phyloP scores from a whole-genome alignment of 768 basidiomycete species.

The Podaxis rugospora region DNA sequence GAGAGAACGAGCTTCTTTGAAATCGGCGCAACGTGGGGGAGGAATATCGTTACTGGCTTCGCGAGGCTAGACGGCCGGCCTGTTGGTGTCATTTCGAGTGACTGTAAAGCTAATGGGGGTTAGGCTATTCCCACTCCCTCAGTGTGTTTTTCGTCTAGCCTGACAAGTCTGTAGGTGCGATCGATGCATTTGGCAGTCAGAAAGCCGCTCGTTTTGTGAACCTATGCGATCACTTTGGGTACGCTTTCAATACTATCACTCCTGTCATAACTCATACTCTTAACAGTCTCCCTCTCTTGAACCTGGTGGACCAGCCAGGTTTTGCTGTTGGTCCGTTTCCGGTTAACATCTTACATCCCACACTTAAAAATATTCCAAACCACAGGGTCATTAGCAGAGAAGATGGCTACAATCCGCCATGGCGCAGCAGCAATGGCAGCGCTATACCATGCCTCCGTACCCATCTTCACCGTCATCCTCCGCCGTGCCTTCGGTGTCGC shows the following conservation, averaged over 20 bases:
- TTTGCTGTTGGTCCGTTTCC: slow-evolving; percentile 30
- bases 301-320: slow-evolving; percentile 37
- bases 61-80: slow-evolving; percentile 31
- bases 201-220: slow-evolving; percentile 33
- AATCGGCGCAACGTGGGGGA: slow-evolving; percentile 33
- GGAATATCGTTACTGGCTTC: slow-evolving; percentile 33
- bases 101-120: slow-evolving; percentile 36
- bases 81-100: slow-evolving; percentile 32
- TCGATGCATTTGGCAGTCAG: slow-evolving; percentile 35
- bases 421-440: slow-evolving; percentile 33
- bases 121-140: slow-evolving; percentile 2
- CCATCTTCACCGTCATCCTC: slow-evolving; percentile 34
- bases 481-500: slow-evolving; percentile 37
- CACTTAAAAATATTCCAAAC: not conserved
- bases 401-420: slow-evolving; percentile 34
- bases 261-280: not conserved
- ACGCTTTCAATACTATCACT: not conserved
- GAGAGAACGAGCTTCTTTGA: slow-evolving; percentile 29
- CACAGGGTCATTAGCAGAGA: slow-evolving; percentile 31
- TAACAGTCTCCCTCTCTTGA: slow-evolving; percentile 30
- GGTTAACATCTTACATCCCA: not conserved
- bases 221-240: slow-evolving; percentile 39
- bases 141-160: not conserved
- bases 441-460: slow-evolving; percentile 31
- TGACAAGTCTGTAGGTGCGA: slow-evolving; percentile 24